Percentiles rank a stretch among this genome's conserved stretches.
These are phyloP conservation scores for Rhodotorula sp. DNA, from an alignment of 1,284 basidiomycete genomes.

Conservation along the genomic window DNA sequence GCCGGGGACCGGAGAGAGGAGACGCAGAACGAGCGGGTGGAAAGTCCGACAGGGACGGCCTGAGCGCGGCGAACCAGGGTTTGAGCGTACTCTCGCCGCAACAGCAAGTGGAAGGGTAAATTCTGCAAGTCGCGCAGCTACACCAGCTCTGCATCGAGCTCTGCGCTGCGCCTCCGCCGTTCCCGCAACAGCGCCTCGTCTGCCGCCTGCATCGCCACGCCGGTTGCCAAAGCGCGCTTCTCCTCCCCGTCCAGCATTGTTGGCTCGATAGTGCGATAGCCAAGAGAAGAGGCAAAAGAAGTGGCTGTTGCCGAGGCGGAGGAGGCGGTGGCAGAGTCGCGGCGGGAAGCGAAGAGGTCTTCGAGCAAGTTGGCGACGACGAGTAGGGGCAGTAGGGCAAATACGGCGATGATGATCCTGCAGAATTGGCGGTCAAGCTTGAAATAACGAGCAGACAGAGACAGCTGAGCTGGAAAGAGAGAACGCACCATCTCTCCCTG, in stretches of 20 bases:
- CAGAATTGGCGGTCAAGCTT: not conserved
- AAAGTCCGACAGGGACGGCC: too few species aligned
- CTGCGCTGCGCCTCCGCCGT: not conserved
- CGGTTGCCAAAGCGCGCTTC: not conserved
- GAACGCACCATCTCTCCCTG: constrained; percentile 16
- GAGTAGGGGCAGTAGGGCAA: constrained; percentile 15
- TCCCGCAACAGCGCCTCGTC: not conserved
- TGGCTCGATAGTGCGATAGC: not conserved
- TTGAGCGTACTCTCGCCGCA: too few species aligned
- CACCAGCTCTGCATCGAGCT: not conserved
- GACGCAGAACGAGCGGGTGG: not conserved
- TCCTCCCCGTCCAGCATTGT: not conserved
- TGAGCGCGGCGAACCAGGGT: too few species aligned
- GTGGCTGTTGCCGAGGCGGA: not conserved
- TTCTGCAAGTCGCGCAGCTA: not conserved
- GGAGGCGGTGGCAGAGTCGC: not conserved
- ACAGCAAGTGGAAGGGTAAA: not conserved
- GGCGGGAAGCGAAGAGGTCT: not conserved
- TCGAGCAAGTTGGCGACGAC: constrained; percentile 11
- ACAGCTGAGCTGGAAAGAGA: not conserved
- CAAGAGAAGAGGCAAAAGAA: too few species aligned
- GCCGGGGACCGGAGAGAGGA: not conserved
- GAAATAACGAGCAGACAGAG: not conserved
- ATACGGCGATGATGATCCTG: constrained; percentile 18
- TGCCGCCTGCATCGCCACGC: not conserved